Base-by-base conservation (phyloP, 768 basidiomycete genomes). In the Pleurotus sapidus region DNA sequence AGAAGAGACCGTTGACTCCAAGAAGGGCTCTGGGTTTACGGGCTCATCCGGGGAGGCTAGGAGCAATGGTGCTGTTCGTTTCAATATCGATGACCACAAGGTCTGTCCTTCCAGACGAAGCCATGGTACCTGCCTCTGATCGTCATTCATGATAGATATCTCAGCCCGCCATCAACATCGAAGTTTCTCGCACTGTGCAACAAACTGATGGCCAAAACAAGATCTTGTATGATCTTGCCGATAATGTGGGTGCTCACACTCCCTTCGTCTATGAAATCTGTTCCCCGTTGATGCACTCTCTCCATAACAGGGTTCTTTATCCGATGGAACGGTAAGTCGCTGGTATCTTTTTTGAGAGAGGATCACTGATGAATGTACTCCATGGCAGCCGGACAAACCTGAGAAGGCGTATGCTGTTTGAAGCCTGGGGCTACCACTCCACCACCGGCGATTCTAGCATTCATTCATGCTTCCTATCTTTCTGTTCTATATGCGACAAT, bases 1-100 rank as follows among this genome's bases (percentile, higher is more conserved):
- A 56, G 64, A 63, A 34, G 50, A 62, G 27, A 49, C 57, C 11
- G 37, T 59, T 38, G 46, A 49, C 25, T 50, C 48, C 49, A 58
- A 49, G 43, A 49, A 46, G 11, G 30, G 30, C 30, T 46, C 14
- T 30, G 14, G 42, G 6, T 37, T 46, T 11, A 43, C 34, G 2
- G 49, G 42, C 43, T 40, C 49, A 14, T 43, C 51, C n/a, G 53
- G 47, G 39, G 20, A 14, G 14, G 39, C 56, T 48, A 51, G 56
- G 7, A 49, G 50, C 37, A 48, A 43, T 24, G 53, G 48, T 1
- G 58, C 49, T 11, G 49, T 64, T 11, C 49, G 61, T 23, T 64
- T 59, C 40, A 59, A 60, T 39, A 51, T 56, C 25, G 43, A 50
- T 11, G 59, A 56, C n/a, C 49, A 30, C 48, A 57, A 57, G 39